Percentiles rank a stretch among this genome's conserved stretches.
phyloP scores from a whole-genome alignment of 2,329 filamentous ascomycete genomes.

The Colletotrichum eleusines region DNA sequence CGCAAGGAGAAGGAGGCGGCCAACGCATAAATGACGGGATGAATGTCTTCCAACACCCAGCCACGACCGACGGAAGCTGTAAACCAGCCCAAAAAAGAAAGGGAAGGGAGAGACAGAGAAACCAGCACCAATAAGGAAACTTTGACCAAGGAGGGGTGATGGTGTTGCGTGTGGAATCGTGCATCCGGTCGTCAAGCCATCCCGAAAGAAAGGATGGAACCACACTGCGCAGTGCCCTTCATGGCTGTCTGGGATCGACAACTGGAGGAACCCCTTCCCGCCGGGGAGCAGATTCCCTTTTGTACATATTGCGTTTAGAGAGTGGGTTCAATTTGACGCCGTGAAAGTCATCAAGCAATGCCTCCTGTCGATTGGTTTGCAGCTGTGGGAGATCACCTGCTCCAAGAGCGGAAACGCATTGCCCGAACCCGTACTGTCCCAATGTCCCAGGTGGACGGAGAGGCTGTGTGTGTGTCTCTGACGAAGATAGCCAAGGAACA shows the following conservation, averaged over 20 bases:
- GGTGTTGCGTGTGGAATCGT: neutral
- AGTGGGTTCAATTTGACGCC: constrained; percentile 34
- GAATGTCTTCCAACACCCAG: neutral
- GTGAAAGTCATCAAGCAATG: constrained; percentile 20
- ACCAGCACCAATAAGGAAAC: neutral
- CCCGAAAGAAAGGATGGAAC: neutral
- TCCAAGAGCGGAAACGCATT: neutral
- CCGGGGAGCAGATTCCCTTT: constrained; percentile 6
- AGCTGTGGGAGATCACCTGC: neutral
- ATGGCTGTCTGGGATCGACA: neutral
- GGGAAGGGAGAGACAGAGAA: neutral
- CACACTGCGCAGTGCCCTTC: constrained; percentile 1
- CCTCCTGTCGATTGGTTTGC: neutral
- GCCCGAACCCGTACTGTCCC: neutral
- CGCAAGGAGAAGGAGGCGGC: constrained; percentile 52
- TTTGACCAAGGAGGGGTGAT: neutral
- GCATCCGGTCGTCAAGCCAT: neutral
- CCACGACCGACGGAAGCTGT: neutral
- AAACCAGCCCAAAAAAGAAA: neutral
- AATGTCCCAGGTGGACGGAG: neutral
- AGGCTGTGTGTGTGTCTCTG: neutral
- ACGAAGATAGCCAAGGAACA: neutral
- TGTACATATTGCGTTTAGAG: constrained; percentile 33
- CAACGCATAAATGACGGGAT: constrained; percentile 41
- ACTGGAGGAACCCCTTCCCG: neutral